Evolutionary conservation across 2,329 filamentous ascomycete species (phyloP), one percentile per base, ranked within the genome.

Genomic region (Fusarium sp.): DNA sequence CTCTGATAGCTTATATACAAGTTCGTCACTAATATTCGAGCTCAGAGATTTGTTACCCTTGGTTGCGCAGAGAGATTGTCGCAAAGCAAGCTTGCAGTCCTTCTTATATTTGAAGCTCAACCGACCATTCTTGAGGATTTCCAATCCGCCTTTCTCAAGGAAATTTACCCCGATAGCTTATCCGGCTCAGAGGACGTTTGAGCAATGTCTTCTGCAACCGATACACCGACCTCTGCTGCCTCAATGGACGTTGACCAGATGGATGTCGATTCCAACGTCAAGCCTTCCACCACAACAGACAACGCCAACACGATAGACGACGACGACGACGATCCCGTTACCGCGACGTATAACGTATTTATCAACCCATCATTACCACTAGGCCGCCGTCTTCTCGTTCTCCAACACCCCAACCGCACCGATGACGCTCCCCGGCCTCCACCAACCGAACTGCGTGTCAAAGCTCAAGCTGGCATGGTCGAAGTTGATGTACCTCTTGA

Each of bases 401-500:
- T 99, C 47, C 94, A 98, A 83, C 97, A 97, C 80, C 91, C 94
- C 27, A 94, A 94, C 81, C 92, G 93, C 68, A 85, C 85, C 41
- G 84, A 88, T 62, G 86, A 91, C 68, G 77, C 81, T 13, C 73
- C 80, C 47, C 81, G 82, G 13, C 75, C 81, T 48, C 80, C 88
- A 24, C 92, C 95, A 13, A 84, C 88, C 18, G 89, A 92, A 74
- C 84, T 98, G 75, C 93, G 95, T 72, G 84, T 97, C 78, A 99
- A 98, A 83, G 87, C 91, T 16, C 83, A 87, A 60, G 88, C 92
- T 1, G 94, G 94, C 59, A 92, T 98, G 82, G 85, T 98, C 60
- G 96, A 99, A 82, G 85, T 98, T 55, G 96, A 99, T 79, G 87
- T 98, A n/a, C 93, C 94, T 7, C 85, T 98, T 74, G 89, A 90